Evolutionary conservation across 1,284 basidiomycete genomes (phyloP).

Genomic region (Cutaneotrichosporon mucoides): DNA sequence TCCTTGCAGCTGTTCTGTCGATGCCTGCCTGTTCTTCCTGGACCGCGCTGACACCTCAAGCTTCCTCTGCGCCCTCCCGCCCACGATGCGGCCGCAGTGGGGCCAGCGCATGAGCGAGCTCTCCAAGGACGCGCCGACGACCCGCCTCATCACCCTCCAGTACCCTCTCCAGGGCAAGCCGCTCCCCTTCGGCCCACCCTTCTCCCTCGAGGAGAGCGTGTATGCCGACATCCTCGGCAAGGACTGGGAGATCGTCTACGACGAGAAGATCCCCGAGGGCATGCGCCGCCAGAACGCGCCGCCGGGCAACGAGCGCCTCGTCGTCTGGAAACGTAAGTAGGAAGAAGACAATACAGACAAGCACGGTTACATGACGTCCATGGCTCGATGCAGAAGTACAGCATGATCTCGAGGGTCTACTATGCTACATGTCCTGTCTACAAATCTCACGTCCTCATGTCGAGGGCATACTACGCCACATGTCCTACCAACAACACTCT

Average conservation of each 20-base stretch:
- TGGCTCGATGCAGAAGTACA: background rate
- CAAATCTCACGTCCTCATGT: too few relatives aligned
- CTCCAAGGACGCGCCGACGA: constrained; percentile 57
- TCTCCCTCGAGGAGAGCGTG: constrained; percentile 58
- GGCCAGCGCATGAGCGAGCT: constrained; percentile 57
- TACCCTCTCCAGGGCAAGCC: constrained; percentile 51
- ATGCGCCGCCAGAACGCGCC: constrained; percentile 26
- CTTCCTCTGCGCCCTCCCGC: constrained; percentile 68
- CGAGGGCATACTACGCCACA: too few relatives aligned
- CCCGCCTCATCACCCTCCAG: constrained; percentile 57
- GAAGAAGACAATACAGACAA: too few relatives aligned
- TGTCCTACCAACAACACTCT: too few relatives aligned
- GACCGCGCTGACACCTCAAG: constrained; percentile 42
- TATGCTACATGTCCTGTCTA: too few relatives aligned
- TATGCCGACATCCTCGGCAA: constrained; percentile 58
- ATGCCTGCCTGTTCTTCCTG: too few relatives aligned
- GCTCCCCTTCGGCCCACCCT: constrained; percentile 58
- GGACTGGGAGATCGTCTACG: constrained; percentile 51
- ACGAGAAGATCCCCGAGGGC: constrained; percentile 56
- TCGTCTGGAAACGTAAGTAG: constrained; percentile 17
- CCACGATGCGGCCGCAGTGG: constrained; percentile 57
- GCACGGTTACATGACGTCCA: too few relatives aligned
- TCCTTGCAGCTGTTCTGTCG: too few relatives aligned
- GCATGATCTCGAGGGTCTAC: too few relatives aligned
- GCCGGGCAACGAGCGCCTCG: constrained; percentile 16